phyloP scores from a whole-genome alignment of 306 rosid species.

The Castanopsis chinensis region DNA sequence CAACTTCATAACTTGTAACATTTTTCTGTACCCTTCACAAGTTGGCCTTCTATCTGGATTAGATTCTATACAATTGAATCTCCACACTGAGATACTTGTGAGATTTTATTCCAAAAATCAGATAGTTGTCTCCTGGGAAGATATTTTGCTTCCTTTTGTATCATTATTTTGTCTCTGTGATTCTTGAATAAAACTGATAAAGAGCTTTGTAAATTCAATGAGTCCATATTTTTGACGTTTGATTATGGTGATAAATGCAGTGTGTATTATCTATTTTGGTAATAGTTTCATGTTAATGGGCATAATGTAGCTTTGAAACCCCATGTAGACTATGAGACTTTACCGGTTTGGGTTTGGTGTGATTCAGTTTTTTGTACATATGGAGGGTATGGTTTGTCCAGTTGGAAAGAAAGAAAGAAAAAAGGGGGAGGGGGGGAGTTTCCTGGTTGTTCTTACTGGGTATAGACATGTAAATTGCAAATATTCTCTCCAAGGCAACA shows the following conservation, averaged over 20 bases:
- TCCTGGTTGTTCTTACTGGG: not conserved
- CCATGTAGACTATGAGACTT: not conserved
- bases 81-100: conserved; percentile 18
- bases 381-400: not conserved
- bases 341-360: not conserved
- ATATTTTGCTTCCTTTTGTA: conserved; percentile 12
- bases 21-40: conserved; percentile 4
- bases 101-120: conserved; percentile 18
- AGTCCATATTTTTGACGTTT: not conserved
- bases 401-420: not conserved
- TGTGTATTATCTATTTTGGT: not conserved
- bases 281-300: not conserved
- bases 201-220: not conserved
- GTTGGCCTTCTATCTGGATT: conserved; percentile 4
- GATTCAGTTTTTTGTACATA: not conserved
- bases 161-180: conserved; percentile 15
- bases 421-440: too few relatives aligned
- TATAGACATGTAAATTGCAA: too few relatives aligned
- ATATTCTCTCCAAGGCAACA: too few relatives aligned
- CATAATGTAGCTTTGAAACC: not conserved
- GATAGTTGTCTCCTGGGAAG: conserved; percentile 22
- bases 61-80: conserved; percentile 27
- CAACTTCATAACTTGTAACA: conserved; percentile 13
- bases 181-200: conserved; percentile 13
- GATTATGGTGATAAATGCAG: not conserved